Base-by-base conservation (phyloP, 306 rosid genomes). In the Corylus heterophylla region DNA sequence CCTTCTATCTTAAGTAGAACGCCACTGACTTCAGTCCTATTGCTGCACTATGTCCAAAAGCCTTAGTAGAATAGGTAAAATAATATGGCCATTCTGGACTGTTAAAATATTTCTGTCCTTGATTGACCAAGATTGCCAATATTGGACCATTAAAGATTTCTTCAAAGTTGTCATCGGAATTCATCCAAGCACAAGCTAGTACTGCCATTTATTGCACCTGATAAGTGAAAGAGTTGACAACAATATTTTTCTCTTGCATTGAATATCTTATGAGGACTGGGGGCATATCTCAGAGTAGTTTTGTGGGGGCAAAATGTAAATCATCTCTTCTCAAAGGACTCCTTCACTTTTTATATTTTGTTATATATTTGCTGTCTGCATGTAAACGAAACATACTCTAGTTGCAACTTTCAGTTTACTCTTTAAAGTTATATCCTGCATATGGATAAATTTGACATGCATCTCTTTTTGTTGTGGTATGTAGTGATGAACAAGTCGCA, bases 401-500 rank as follows among this genome's bases (percentile, higher is more conserved):
- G 27, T 74, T 58, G 3, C 52, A 71, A 61, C 37, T 64, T 76
- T 20, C 67, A 2, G 12, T 73, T 74, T 56, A 5, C 66, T 73
- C 52, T 58, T 45, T 25, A 4, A 50, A 58, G 54, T 67, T 35
- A 13, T 54, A 39, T 77, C 59, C 68, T 58, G 16, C 54, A 12
- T 10, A 42, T 54, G 66, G 64, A 54, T 47, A 56, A 49, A 11
- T 54, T 49, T 73, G 31, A 69, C 66, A 63, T 74, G 58, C 71
- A 10, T 67, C 64, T 73, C 74, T 64, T 83, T 73, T 68, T 42
- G 29, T 39, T 9, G 3, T 55, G 66, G 50, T 44, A 50, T 80
- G 80, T 72, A 93, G 99, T 73, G 82, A 92, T 37, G 99, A 93
- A 85, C 88, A 84, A 87, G 93, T 93, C 68, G 88, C 98, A 55